These are phyloP conservation scores for Cunninghamia lanceolata DNA, from an alignment of 75 land plant species.

Conservation along the genomic window DNA sequence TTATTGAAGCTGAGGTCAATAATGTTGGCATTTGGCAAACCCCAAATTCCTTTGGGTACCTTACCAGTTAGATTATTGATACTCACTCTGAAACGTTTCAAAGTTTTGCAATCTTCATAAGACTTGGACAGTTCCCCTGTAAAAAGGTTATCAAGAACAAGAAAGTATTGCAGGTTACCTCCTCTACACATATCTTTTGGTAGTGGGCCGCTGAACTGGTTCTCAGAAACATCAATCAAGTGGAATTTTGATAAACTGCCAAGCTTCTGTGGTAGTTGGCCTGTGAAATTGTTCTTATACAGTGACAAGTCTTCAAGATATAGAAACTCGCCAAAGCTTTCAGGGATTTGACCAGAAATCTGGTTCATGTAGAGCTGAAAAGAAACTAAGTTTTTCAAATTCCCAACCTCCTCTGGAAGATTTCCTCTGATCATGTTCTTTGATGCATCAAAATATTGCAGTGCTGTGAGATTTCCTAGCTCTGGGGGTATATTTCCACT, in stretches of 20 bases:
- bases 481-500: constrained; percentile 56
- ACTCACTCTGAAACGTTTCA: constrained; percentile 51
- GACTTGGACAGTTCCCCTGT: constrained; percentile 42
- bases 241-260: constrained; percentile 45
- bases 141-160: constrained; percentile 47
- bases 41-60: constrained; percentile 56
- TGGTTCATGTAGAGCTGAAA: constrained; percentile 56
- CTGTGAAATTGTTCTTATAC: constrained; percentile 14
- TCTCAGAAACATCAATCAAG: constrained; percentile 67
- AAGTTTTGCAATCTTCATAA: constrained; percentile 36
- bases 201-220: constrained; percentile 55
- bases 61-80: constrained; percentile 45
- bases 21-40: constrained; percentile 54
- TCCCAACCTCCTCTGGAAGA: constrained; percentile 46
- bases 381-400: constrained; percentile 21
- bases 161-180: constrained; percentile 42
- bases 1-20: constrained; percentile 49
- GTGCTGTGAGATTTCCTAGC: constrained; percentile 59
- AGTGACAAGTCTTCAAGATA: constrained; percentile 3
- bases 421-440: constrained; percentile 47
- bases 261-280: constrained; percentile 52
- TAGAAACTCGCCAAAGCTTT: constrained; percentile 11
- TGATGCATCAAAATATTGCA: constrained; percentile 50
- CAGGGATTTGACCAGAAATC: constrained; percentile 45
- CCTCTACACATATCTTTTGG: too few species aligned